Percentiles rank a stretch among this genome's conserved stretches.
phyloP scores from a whole-genome alignment of 2,329 filamentous ascomycete genomes.

The Trichoderma sp. region DNA sequence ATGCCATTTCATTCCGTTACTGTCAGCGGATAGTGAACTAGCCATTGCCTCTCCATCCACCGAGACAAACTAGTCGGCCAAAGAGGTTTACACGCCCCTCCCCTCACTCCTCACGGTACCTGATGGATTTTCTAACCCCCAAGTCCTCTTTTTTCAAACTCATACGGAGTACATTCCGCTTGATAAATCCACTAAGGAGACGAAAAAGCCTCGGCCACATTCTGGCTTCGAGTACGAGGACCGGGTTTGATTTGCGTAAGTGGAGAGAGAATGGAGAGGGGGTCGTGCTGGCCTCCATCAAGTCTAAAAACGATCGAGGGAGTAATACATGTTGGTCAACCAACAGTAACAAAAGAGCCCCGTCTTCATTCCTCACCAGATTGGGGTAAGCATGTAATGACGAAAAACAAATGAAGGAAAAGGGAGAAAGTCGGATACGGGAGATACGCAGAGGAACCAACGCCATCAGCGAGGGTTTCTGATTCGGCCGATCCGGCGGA shows the following conservation, averaged over 20 bases:
- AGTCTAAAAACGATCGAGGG: slow-evolving; percentile 15
- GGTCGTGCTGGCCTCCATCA: slow-evolving; percentile 1
- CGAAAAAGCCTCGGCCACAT: slow-evolving; percentile 12
- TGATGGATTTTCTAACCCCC: neutral
- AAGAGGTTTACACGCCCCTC: slow-evolving; percentile 8
- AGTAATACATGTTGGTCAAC: neutral
- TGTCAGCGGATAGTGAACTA: neutral
- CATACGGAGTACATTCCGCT: slow-evolving; percentile 23
- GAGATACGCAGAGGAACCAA: slow-evolving; percentile 1
- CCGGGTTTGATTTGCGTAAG: slow-evolving; percentile 14
- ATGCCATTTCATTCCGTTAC: slow-evolving; percentile 7
- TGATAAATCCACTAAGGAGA: neutral
- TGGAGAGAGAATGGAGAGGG: slow-evolving; percentile 3
- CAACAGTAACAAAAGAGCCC: slow-evolving; percentile 18
- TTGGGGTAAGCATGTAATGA: neutral
- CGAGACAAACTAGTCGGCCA: neutral
- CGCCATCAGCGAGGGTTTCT: neutral
- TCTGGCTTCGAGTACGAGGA: slow-evolving; percentile 11
- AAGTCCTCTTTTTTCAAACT: slow-evolving; percentile 3
- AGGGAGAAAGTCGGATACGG: neutral
- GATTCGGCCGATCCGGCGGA: slow-evolving; percentile 6
- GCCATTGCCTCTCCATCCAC: neutral
- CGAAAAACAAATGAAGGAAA: neutral
- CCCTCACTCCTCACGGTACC: neutral
- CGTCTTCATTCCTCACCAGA: slow-evolving; percentile 5